These are phyloP conservation scores for Meira nashicola DNA, from an alignment of 1,284 basidiomycete species.

Conservation along the genomic window DNA sequence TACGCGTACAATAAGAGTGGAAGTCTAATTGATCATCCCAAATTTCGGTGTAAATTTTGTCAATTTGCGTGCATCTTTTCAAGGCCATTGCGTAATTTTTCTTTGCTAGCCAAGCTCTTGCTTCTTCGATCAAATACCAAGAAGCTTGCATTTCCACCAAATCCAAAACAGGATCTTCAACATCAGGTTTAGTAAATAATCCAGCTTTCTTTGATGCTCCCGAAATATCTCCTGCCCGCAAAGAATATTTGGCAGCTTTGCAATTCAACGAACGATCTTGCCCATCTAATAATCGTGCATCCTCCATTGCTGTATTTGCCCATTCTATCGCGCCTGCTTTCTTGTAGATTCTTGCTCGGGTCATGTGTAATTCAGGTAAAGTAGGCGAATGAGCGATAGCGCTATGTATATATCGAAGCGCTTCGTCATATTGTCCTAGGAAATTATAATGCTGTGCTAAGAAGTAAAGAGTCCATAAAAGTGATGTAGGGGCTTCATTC, in stretches of 20 bases:
- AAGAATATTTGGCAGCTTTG: slow-evolving; percentile 84
- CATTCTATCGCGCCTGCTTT: slow-evolving; percentile 73
- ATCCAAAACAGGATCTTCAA: slow-evolving; percentile 70
- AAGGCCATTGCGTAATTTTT: slow-evolving; percentile 74
- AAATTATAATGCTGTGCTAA: slow-evolving; percentile 81
- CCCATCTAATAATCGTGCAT: slow-evolving; percentile 78
- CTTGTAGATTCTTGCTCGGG: slow-evolving; percentile 79
- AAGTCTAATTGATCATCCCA: slow-evolving; percentile 98
- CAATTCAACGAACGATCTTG: slow-evolving; percentile 96
- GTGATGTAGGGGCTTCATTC: slow-evolving; percentile 69
- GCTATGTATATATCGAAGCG: slow-evolving; percentile 65
- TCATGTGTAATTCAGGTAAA: slow-evolving; percentile 82
- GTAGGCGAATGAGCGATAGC: slow-evolving; percentile 84
- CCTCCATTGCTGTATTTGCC: slow-evolving; percentile 73
- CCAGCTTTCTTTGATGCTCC: slow-evolving; percentile 51
- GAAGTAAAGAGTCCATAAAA: slow-evolving; percentile 93
- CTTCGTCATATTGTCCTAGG: slow-evolving; percentile 56
- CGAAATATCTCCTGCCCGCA: slow-evolving; percentile 67
- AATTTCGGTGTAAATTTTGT: slow-evolving; percentile 79
- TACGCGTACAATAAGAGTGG: slow-evolving; percentile 88
- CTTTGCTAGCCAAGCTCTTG: slow-evolving; percentile 64
- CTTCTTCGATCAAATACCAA: slow-evolving; percentile 81
- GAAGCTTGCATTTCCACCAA: slow-evolving; percentile 94
- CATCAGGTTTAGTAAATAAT: slow-evolving; percentile 54
- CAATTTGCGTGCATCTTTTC: slow-evolving; percentile 76